phyloP scores from a whole-genome alignment of 192 early-diverging fungal species.

The Rhizophagus sp. region DNA sequence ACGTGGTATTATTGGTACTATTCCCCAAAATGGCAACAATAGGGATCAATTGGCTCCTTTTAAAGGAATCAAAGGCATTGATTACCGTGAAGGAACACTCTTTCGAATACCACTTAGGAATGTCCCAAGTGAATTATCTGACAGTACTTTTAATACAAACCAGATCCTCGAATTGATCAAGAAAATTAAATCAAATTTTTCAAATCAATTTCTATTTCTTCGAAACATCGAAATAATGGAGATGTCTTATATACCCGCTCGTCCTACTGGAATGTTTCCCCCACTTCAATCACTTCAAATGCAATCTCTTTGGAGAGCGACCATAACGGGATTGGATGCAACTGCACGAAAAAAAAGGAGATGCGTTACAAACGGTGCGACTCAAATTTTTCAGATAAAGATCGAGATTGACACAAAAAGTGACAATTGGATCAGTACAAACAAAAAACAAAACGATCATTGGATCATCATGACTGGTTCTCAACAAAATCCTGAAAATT shows the following conservation, averaged over 20 bases:
- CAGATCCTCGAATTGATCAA: not conserved
- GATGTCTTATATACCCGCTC: not conserved
- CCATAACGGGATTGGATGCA: not conserved
- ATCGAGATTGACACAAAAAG: not conserved
- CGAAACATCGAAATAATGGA: slow-evolving; percentile 16
- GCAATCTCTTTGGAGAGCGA: not conserved
- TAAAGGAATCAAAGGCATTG: slow-evolving; percentile 16
- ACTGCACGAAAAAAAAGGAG: not conserved
- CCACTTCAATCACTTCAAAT: not conserved
- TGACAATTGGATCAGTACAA: not conserved
- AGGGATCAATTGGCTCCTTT: slow-evolving; percentile 29
- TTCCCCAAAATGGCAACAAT: slow-evolving; percentile 5
- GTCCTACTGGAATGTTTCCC: not conserved
- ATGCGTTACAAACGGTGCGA: not conserved
- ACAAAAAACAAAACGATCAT: too few species aligned
- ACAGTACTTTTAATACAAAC: not conserved
- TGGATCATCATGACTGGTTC: slow-evolving; percentile 1
- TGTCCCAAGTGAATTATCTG: slow-evolving; percentile 7
- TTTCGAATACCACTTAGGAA: slow-evolving; percentile 32
- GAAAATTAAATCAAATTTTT: not conserved
- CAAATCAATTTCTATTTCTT: slow-evolving; percentile 14
- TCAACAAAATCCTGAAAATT: not conserved
- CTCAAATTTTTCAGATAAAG: not conserved
- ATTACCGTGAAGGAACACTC: slow-evolving; percentile 27
- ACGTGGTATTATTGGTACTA: not conserved